Conservation (phyloP, 441 rosid species). For the Adansonia madagascariensis region DNA sequence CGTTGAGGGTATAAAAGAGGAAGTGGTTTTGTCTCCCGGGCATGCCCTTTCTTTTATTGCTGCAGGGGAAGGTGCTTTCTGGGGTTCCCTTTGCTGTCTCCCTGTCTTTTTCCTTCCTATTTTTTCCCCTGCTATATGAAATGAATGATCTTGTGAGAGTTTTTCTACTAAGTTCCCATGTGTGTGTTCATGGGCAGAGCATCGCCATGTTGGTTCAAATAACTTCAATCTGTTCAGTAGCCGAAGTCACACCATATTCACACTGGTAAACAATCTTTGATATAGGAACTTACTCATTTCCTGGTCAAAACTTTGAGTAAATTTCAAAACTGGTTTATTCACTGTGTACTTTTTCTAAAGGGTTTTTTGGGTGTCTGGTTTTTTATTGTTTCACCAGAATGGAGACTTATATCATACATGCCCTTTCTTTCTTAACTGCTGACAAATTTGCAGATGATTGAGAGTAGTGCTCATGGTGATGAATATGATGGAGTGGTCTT, state of each 20-base stretch:
- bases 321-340: conserved; percentile 15
- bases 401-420: conserved; percentile 1
- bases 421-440: conserved; percentile 24
- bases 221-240: conserved; percentile 96
- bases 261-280: conserved; percentile 59
- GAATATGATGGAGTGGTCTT: conserved; percentile 99
- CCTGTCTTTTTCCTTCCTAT: not conserved
- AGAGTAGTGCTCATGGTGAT: conserved; percentile 95
- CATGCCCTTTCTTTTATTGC: conserved; percentile 98
- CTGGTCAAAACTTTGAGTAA: conserved; percentile 9
- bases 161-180: conserved; percentile 25
- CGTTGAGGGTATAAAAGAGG: conserved; percentile 99
- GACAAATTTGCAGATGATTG: conserved; percentile 81
- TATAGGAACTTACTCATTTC: not conserved
- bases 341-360: not conserved
- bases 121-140: conserved; percentile 15
- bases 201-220: conserved; percentile 99
- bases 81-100: conserved; percentile 5
- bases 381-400: not conserved
- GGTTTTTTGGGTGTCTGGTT: not conserved
- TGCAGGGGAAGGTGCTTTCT: conserved; percentile 92
- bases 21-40: conserved; percentile 98
- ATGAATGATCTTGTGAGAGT: conserved; percentile 9
- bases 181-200: conserved; percentile 62
- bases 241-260: conserved; percentile 99